These are phyloP conservation scores for Aspergillus melleus DNA, from an alignment of 2,329 filamentous ascomycete species.

Conservation along the genomic window DNA sequence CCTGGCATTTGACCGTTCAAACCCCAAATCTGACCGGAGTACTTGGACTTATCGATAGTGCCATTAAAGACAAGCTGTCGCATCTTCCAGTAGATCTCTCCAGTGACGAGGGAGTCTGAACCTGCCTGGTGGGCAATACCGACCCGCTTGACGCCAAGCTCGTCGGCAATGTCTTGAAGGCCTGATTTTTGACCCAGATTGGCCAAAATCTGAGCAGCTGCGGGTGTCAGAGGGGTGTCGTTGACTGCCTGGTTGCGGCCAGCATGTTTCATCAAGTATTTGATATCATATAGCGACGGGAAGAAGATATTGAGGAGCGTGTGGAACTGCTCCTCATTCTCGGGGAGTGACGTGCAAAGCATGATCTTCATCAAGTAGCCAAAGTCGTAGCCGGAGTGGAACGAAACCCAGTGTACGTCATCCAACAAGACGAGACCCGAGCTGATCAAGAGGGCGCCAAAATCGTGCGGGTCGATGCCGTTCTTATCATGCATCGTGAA, in stretches of 20 bases:
- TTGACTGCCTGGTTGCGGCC: slow-evolving; percentile 68
- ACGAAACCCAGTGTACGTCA: slow-evolving; percentile 93
- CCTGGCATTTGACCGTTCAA: slow-evolving; percentile 70
- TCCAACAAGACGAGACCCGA: slow-evolving; percentile 87
- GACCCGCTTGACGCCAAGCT: slow-evolving; percentile 84
- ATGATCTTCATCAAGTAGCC: slow-evolving; percentile 95
- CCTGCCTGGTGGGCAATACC: slow-evolving; percentile 90
- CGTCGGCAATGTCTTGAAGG: slow-evolving; percentile 89
- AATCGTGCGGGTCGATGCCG: slow-evolving; percentile 86
- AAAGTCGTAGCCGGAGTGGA: slow-evolving; percentile 98
- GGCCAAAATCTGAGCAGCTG: slow-evolving; percentile 71
- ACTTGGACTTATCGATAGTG: slow-evolving; percentile 72
- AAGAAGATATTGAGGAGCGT: slow-evolving; percentile 89
- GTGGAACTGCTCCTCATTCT: slow-evolving; percentile 87
- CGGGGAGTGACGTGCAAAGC: slow-evolving; percentile 76
- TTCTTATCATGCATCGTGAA: slow-evolving; percentile 80
- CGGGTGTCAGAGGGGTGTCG: slow-evolving; percentile 62
- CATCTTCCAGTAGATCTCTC: slow-evolving; percentile 93
- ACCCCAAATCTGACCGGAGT: slow-evolving; percentile 90
- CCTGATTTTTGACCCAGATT: slow-evolving; percentile 89
- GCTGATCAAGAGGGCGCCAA: slow-evolving; percentile 84
- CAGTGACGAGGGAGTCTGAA: slow-evolving; percentile 89
- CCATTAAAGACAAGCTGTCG: slow-evolving; percentile 84
- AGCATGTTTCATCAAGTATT: slow-evolving; percentile 92
- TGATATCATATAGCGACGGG: slow-evolving; percentile 90